Base-by-base conservation (phyloP, 306 rosid genomes). In the Dryas drummondii region DNA sequence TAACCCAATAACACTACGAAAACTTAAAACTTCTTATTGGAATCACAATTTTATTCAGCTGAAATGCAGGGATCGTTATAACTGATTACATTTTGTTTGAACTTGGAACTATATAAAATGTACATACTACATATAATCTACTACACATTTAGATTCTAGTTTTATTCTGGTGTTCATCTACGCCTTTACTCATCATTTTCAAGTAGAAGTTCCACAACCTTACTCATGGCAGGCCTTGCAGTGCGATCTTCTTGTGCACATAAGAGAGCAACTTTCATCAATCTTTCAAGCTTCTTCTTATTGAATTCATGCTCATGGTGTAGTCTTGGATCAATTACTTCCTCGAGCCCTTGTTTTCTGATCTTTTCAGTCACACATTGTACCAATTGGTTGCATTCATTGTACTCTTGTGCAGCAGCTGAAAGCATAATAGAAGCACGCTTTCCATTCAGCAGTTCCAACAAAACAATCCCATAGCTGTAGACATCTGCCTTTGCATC, bases 401-500 rank as follows among this genome's bases (percentile, higher is more conserved):
- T 46, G 40, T 19, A 15, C 8, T 68, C 65, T 37, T 59, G 55
- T 0, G n/a, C 45, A 17, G 10, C 14, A 1, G 52, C 15, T 0
- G 47, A 12, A 70, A 53, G 75, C 15, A 80, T 65, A 46, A 6
- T 26, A n/a, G 80, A 81, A 9, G 81, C 82, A 44, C 73, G 73
- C 27, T 77, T 82, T 10, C 86, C 88, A 37, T 60, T 85, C 15
- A 85, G 2, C 0, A 85, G 77, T 66, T 82, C 88, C 41, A 85
- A 73, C 5, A 85, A 13, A 4, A 85, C 88, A 42, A 85, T 49
- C 5, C 88, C 88, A 47, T 85, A 82, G 50, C 88, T 85, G 44
- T 79, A 85, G n/a, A 85, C 88, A 12, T 85, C 89, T 0, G 80
- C 86, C 66, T 82, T 85, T 1, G 84, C 80, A 58, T 80, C 80